These are phyloP conservation scores for Bimuria novae-zelandiae DNA, from an alignment of 2,329 filamentous ascomycete genomes.

Conservation along the genomic window DNA sequence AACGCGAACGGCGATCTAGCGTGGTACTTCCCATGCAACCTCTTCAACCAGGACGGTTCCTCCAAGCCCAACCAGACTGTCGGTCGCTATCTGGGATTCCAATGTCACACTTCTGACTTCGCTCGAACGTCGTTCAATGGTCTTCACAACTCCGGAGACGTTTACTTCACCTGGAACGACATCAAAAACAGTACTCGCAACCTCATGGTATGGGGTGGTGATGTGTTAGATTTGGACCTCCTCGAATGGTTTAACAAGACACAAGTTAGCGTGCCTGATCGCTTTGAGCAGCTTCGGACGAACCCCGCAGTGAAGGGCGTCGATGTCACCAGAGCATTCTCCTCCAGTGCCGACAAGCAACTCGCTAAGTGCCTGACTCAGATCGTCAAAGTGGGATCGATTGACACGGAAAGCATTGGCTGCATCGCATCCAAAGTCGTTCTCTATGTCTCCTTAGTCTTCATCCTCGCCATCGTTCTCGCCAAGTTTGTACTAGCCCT, in stretches of 20 bases:
- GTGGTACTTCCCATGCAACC: constrained; percentile 95
- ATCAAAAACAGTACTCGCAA: constrained; percentile 88
- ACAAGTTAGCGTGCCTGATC: constrained; percentile 74
- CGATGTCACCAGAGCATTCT: constrained; percentile 88
- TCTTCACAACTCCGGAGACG: constrained; percentile 74
- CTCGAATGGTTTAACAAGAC: constrained; percentile 86
- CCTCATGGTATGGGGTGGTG: constrained; percentile 90
- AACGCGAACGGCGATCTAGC: constrained; percentile 72
- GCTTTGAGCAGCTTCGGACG: constrained; percentile 79
- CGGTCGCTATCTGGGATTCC: constrained; percentile 80
- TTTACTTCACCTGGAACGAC: constrained; percentile 96
- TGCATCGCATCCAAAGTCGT: constrained; percentile 98
- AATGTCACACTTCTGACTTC: constrained; percentile 77
- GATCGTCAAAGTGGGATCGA: constrained; percentile 92
- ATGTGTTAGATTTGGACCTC: constrained; percentile 87
- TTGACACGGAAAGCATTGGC: constrained; percentile 94
- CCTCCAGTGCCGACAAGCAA: constrained; percentile 76
- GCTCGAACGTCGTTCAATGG: constrained; percentile 77
- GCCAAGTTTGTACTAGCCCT: constrained; percentile 88
- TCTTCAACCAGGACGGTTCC: constrained; percentile 94
- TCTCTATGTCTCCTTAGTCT: constrained; percentile 86
- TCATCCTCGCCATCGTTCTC: constrained; percentile 87
- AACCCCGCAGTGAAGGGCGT: constrained; percentile 75
- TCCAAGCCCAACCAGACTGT: constrained; percentile 73
- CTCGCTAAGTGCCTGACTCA: constrained; percentile 87